These are phyloP conservation scores for Fusarium fracticaudum DNA, from an alignment of 2,329 filamentous ascomycete genomes.

Conservation along the genomic window DNA sequence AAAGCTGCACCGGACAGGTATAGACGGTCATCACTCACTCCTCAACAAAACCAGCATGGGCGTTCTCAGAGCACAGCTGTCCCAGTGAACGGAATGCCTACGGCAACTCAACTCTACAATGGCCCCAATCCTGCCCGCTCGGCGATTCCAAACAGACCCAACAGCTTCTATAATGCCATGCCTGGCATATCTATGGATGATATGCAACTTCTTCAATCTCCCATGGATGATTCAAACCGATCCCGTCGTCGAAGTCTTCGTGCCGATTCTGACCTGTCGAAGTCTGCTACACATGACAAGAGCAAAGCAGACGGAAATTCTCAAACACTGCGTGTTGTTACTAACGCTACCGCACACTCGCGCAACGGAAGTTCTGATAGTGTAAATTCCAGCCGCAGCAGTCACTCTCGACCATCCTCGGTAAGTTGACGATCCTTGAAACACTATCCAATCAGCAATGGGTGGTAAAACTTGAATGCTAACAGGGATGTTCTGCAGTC, in stretches of 20 bases:
- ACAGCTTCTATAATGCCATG: slow-evolving; percentile 60
- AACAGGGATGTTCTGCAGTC: slow-evolving; percentile 63
- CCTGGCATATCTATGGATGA: slow-evolving; percentile 72
- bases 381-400: slow-evolving; percentile 66
- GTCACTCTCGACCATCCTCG: slow-evolving; percentile 69
- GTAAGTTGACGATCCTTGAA: slow-evolving; percentile 61
- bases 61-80: slow-evolving; percentile 51
- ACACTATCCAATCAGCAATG: slow-evolving; percentile 57
- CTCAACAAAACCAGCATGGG: slow-evolving; percentile 47
- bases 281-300: slow-evolving; percentile 35
- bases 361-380: slow-evolving; percentile 73
- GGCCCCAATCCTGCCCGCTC: slow-evolving; percentile 44
- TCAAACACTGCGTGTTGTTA: slow-evolving; percentile 53
- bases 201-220: slow-evolving; percentile 66
- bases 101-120: slow-evolving; percentile 45
- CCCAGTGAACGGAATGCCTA: slow-evolving; percentile 41
- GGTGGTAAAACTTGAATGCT: slow-evolving; percentile 53
- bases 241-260: slow-evolving; percentile 87
- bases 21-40: slow-evolving; percentile 64
- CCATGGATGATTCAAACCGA: slow-evolving; percentile 76
- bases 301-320: slow-evolving; percentile 50
- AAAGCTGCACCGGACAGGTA: slow-evolving; percentile 79
- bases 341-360: slow-evolving; percentile 44
- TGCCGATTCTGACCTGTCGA: slow-evolving; percentile 51
- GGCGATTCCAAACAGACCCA: slow-evolving; percentile 57